phyloP scores from a whole-genome alignment of 2,329 filamentous ascomycete genomes.

The Ophiocordyceps camponoti-saundersi region DNA sequence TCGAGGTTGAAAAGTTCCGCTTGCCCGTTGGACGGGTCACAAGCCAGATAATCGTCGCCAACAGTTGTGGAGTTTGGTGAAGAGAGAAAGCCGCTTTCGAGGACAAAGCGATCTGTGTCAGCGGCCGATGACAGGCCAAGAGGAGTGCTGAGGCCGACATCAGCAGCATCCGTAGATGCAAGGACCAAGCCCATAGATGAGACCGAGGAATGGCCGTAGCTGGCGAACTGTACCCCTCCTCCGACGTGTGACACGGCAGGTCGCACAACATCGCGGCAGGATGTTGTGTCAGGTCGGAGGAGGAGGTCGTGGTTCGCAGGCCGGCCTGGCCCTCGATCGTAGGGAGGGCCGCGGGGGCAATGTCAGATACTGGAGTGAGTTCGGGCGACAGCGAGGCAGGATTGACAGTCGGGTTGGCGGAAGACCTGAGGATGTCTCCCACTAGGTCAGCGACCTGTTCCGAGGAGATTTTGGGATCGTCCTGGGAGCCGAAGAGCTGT shows the following conservation, averaged over 20 bases:
- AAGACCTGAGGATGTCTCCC: slow-evolving; percentile 23
- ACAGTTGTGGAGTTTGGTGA: slow-evolving; percentile 48
- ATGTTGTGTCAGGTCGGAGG: slow-evolving; percentile 98
- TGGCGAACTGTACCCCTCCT: slow-evolving; percentile 34
- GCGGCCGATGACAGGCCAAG: slow-evolving; percentile 49
- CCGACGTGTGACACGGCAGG: slow-evolving; percentile 99
- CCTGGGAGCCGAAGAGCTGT: slow-evolving; percentile 36
- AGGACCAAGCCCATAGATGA: slow-evolving; percentile 25
- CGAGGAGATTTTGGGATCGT: slow-evolving; percentile 14
- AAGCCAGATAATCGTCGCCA: slow-evolving; percentile 51
- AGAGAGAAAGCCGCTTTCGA: slow-evolving; percentile 63
- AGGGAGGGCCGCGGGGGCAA: slow-evolving; percentile 1
- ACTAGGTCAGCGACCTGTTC: slow-evolving; percentile 18
- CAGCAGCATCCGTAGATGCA: slow-evolving; percentile 42
- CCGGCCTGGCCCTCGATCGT: slow-evolving; percentile 7
- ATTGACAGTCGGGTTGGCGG: slow-evolving; percentile 34
- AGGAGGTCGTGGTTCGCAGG: slow-evolving; percentile 20
- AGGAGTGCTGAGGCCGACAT: slow-evolving; percentile 53
- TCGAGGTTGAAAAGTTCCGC: slow-evolving; percentile 32
- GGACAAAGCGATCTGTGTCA: slow-evolving; percentile 59
- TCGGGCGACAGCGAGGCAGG: slow-evolving; percentile 44
- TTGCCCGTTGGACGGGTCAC: slow-evolving; percentile 32
- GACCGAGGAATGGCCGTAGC: slow-evolving; percentile 21
- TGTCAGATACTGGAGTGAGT: slow-evolving; percentile 33
- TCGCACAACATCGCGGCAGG: slow-evolving; percentile 99